Evolutionary conservation across 768 basidiomycete species (phyloP).

Genomic region (Leccinum longicurvipes): DNA sequence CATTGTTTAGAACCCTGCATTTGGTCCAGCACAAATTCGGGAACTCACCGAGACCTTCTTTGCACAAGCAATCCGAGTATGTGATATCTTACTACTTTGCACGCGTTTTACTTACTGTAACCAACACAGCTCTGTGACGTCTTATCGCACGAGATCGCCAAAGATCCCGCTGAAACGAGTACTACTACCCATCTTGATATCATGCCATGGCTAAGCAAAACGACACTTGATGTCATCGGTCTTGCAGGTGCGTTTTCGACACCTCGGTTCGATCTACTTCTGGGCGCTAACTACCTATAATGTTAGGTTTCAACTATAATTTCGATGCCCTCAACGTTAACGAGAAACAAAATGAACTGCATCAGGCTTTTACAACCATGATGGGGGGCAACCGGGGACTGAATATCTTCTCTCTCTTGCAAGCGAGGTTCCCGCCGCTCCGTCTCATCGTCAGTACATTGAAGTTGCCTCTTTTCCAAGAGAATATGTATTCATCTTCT

Average conservation of each 20-base stretch:
- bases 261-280: not conserved
- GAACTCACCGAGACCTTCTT: constrained; percentile 55
- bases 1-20: constrained; percentile 54
- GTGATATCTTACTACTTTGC: not conserved
- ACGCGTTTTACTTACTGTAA: not conserved
- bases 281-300: not conserved
- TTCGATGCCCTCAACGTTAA: constrained; percentile 30
- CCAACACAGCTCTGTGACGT: constrained; percentile 40
- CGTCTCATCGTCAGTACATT: constrained; percentile 41
- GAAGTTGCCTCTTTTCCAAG: not conserved
- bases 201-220: constrained; percentile 30
- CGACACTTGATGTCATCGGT: constrained; percentile 37
- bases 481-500: not conserved
- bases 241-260: constrained; percentile 29
- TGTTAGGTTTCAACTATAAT: constrained; percentile 36
- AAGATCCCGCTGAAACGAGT: constrained; percentile 13
- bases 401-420: constrained; percentile 30
- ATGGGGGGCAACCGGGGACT: constrained; percentile 1
- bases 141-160: constrained; percentile 34
- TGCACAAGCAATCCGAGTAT: constrained; percentile 50
- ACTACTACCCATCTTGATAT: constrained; percentile 25
- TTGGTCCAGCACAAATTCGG: constrained; percentile 56
- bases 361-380: constrained; percentile 30
- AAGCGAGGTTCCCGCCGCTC: constrained; percentile 35
- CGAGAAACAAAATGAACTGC: constrained; percentile 27